Percentiles rank a stretch among this genome's conserved stretches.
Conservation (phyloP, 2,329 filamentous ascomycete species). For the Pseudohalonectria lignicola region DNA sequence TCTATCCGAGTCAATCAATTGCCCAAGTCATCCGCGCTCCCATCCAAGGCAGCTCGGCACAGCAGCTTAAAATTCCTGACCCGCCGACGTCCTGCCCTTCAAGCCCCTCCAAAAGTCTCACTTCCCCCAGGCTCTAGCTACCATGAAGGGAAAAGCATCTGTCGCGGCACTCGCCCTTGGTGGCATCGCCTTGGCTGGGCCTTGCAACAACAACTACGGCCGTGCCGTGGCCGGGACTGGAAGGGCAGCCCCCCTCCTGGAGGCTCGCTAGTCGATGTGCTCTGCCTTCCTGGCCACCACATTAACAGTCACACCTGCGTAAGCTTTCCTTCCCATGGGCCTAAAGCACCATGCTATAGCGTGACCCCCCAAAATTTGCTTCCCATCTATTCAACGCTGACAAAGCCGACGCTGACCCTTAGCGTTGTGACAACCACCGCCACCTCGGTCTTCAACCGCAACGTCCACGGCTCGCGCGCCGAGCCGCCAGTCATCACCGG, state of each 20-base stretch:
- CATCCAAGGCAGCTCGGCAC: too few species aligned
- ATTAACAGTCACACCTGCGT: slow-evolving; percentile 4
- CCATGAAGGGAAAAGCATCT: background rate
- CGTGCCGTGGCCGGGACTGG: slow-evolving; percentile 5
- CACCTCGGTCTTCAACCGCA: background rate
- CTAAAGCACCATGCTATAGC: background rate
- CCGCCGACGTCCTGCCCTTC: too few species aligned
- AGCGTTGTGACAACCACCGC: background rate
- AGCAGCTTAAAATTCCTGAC: too few species aligned
- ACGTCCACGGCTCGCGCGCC: background rate
- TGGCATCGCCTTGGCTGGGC: background rate
- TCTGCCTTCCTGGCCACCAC: slow-evolving; percentile 5
- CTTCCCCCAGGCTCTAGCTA: too few species aligned
- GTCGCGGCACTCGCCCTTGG: background rate
- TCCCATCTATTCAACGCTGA: too few species aligned
- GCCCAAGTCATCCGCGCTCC: too few species aligned
- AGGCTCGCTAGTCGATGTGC: slow-evolving; percentile 4
- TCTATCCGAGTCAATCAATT: too few species aligned
- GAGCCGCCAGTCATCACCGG: background rate
- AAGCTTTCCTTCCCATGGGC: background rate
- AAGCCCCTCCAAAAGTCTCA: too few species aligned
- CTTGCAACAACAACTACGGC: slow-evolving; percentile 8
- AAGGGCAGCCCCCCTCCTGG: background rate
- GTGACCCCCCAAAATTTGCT: too few species aligned
- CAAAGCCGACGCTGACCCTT: too few species aligned